Percentiles rank a stretch among this genome's conserved stretches.
phyloP scores from a whole-genome alignment of 202 grass and related monocot species.

The Zizania palustris region DNA sequence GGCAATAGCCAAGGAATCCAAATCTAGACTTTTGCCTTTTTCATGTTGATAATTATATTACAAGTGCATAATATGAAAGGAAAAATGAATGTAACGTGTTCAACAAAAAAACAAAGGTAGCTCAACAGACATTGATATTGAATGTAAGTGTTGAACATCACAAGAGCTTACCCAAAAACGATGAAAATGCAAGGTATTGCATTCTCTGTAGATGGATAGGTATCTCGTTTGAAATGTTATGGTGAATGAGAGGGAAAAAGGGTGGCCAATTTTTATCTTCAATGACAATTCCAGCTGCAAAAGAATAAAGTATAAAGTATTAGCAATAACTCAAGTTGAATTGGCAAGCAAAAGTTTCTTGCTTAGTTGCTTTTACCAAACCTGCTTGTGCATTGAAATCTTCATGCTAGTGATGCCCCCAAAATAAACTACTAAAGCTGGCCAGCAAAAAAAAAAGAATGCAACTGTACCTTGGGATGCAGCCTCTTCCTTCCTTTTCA shows the following conservation, averaged over 20 bases:
- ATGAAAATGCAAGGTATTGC: constrained; percentile 75
- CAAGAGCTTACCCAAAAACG: constrained; percentile 61
- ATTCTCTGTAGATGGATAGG: constrained; percentile 63
- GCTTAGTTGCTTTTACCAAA: constrained; percentile 22
- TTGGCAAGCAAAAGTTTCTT: constrained; percentile 14
- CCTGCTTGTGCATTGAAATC: constrained; percentile 13
- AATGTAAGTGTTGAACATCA: not conserved
- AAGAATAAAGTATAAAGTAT: constrained; percentile 22
- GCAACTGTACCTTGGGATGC: constrained; percentile 61
- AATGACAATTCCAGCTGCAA: constrained; percentile 66
- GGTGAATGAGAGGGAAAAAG: constrained; percentile 77
- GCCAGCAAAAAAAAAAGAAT: constrained; percentile 8
- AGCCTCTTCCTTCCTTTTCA: constrained; percentile 95
- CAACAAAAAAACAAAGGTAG: constrained; percentile 17
- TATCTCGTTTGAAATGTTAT: constrained; percentile 80
- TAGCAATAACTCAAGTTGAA: constrained; percentile 22
- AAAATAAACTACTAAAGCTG: constrained; percentile 21
- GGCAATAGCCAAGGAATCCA: not conserved
- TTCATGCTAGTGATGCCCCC: constrained; percentile 33
- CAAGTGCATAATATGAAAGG: constrained; percentile 2
- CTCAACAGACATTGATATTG: not conserved
- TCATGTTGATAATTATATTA: constrained; percentile 15
- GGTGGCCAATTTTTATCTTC: constrained; percentile 79
- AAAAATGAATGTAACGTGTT: not conserved
- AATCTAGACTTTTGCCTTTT: constrained; percentile 13